Evolutionary conservation across 2,329 filamentous ascomycete genomes (phyloP).

Genomic region (Grosmannia huntii): DNA sequence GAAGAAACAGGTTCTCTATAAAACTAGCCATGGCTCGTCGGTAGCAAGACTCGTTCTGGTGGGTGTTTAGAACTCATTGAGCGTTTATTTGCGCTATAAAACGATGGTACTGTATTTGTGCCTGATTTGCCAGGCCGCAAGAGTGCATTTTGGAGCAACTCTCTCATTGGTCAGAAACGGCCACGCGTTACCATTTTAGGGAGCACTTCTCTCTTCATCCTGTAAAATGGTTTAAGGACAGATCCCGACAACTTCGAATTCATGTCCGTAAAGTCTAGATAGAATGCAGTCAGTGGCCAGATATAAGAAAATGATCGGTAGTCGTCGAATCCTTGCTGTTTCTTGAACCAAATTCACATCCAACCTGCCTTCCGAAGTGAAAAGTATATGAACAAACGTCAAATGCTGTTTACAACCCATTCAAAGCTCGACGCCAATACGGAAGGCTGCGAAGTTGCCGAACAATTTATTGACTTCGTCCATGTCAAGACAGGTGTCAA

Average conservation of each 20-base stretch:
- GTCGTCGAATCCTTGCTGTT: not conserved
- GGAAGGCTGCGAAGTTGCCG: not conserved
- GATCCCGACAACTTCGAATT: not conserved
- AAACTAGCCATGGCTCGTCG: not conserved
- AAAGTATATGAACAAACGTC: not conserved
- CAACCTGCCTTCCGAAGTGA: not conserved
- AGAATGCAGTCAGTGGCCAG: not conserved
- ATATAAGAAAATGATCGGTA: not conserved
- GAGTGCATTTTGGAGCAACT: not conserved
- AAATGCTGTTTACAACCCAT: not conserved
- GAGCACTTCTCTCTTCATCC: not conserved
- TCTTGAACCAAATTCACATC: not conserved
- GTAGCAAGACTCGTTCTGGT: no score
- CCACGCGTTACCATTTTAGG: not conserved
- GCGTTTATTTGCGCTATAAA: not conserved
- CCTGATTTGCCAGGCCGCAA: not conserved
- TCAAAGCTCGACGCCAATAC: not conserved
- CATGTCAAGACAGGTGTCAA: conserved; percentile 26
- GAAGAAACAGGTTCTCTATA: not conserved
- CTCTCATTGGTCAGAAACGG: not conserved
- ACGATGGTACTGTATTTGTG: not conserved
- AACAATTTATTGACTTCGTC: conserved; percentile 9
- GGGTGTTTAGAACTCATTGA: not conserved
- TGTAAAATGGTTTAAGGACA: not conserved
- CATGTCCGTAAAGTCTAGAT: not conserved